Base-by-base conservation (phyloP, 371 early-diverging fungal genomes). In the Coemansia sp. region DNA sequence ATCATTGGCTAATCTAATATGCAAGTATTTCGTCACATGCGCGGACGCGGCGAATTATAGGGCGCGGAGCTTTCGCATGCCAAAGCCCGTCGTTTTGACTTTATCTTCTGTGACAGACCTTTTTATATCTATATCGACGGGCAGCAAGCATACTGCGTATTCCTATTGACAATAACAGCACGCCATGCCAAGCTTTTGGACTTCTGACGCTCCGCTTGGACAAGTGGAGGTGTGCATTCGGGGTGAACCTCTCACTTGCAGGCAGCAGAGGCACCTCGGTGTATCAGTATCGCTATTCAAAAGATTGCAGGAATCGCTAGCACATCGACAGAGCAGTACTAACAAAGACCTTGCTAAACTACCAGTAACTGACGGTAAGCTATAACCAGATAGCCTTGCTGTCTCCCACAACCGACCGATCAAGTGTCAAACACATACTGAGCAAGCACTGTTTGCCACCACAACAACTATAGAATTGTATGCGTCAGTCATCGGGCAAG, bases 171-270 rank as follows among this genome's bases (percentile, higher is more conserved):
- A 3, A 54, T 11, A n/a, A 14, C 31, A 47, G 18, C 40, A 7
- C 18, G 37, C 27, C 14, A 76, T 68, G 72, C 77, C 77, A 24
- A 59, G 63, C 54, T 77, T 68, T 50, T 77, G 77, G 77, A 68
- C 77, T 27, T 58, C 77, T 7, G 77, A 77, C 72, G 53, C 63
- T 4, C 77, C 77, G 21, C 63, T 72, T 13, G 65, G 63, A 24
- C 68, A 61, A 52, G 42, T 72, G 54, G 60, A 48, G 34, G 77
- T 68, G 45, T 56, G 60, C 45, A 72, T 77, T 66, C 55, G 26
- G 24, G 16, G 47, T 2, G 68, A 59, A 18, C 8, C 54, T 3
- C 58, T 31, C 40, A 3, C 22, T 18, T 14, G 24, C 24, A 14
- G 29, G 13, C 42, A 37, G 5, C 66, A 57, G 8, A 45, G 57